These are phyloP conservation scores for Colletotrichum lini DNA, from an alignment of 2,329 filamentous ascomycete genomes.

Conservation along the genomic window DNA sequence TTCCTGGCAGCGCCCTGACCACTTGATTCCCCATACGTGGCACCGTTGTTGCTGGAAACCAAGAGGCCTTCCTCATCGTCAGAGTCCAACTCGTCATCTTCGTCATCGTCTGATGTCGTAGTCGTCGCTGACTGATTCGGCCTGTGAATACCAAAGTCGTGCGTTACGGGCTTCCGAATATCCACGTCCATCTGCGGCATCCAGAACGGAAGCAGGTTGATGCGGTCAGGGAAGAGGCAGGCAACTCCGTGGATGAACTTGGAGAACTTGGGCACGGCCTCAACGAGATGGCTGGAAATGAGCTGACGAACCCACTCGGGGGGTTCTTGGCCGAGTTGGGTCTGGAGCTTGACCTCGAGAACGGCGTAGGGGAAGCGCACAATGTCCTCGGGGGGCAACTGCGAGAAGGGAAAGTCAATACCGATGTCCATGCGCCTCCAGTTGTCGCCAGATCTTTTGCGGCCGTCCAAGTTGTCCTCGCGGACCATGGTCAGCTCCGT, in stretches of 20 bases:
- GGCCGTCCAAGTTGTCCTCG: constrained; percentile 93
- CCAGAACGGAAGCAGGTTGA: constrained; percentile 95
- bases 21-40: constrained; percentile 54
- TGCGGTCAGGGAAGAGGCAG: constrained; percentile 86
- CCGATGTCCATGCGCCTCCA: constrained; percentile 99
- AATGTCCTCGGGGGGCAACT: constrained; percentile 87
- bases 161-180: constrained; percentile 91
- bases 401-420: constrained; percentile 93
- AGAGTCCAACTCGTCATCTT: constrained; percentile 74
- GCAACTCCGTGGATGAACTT: constrained; percentile 99
- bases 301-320: constrained; percentile 97
- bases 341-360: constrained; percentile 97
- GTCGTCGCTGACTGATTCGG: constrained; percentile 81
- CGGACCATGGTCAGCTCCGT: constrained; percentile 96
- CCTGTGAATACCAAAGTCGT: constrained; percentile 91
- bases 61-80: constrained; percentile 53
- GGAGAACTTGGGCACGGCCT: constrained; percentile 99
- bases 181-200: constrained; percentile 98
- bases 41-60: constrained; percentile 23
- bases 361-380: constrained; percentile 96
- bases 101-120: constrained; percentile 83
- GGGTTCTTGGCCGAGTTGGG: constrained; percentile 93
- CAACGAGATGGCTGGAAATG: constrained; percentile 92
- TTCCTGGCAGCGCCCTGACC: constrained; percentile 53
- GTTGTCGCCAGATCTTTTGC: constrained; percentile 82